Percentiles rank a stretch among this genome's conserved stretches.
These are phyloP conservation scores for Lactifluus echinatus DNA, from an alignment of 768 basidiomycete genomes.

Conservation along the genomic window DNA sequence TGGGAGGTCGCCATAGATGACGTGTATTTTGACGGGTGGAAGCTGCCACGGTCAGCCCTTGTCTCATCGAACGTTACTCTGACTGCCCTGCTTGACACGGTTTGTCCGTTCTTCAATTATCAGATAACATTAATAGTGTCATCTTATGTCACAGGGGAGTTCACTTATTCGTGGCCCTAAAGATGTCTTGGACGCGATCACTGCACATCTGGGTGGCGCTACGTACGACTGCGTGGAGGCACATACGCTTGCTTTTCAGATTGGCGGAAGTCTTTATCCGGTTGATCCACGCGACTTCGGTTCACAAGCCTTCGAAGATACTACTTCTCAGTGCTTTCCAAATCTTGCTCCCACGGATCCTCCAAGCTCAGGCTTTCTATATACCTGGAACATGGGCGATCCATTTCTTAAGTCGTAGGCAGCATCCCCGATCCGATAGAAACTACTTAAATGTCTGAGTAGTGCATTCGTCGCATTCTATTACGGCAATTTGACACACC, in stretches of 20 bases:
- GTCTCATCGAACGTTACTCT: constrained; percentile 41
- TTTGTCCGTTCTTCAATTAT: constrained; percentile 26
- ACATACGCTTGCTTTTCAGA: constrained; percentile 58
- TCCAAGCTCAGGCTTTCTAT: constrained; percentile 51
- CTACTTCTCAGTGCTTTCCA: constrained; percentile 34
- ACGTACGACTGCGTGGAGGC: constrained; percentile 51
- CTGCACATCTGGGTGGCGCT: constrained; percentile 30
- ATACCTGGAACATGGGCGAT: constrained; percentile 70
- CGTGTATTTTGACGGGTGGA: constrained; percentile 59
- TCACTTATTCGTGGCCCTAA: constrained; percentile 67
- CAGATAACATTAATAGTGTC: neutral
- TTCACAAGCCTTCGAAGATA: constrained; percentile 29
- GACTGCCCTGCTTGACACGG: constrained; percentile 67
- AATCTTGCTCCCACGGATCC: constrained; percentile 58
- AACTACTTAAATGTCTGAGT: constrained; percentile 1
- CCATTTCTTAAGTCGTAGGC: constrained; percentile 69
- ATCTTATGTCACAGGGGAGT: constrained; percentile 50
- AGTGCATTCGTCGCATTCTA: constrained; percentile 63
- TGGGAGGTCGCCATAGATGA: constrained; percentile 71
- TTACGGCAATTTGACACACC: constrained; percentile 63
- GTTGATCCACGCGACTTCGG: constrained; percentile 71
- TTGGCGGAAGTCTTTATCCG: constrained; percentile 60
- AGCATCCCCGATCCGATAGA: neutral
- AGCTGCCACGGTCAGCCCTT: constrained; percentile 47
- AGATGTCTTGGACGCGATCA: constrained; percentile 51